Evolutionary conservation across 108 stramenopile genomes (phyloP), one percentile per base, ranked within the genome.

Genomic region (Schizochytrium sp.): DNA sequence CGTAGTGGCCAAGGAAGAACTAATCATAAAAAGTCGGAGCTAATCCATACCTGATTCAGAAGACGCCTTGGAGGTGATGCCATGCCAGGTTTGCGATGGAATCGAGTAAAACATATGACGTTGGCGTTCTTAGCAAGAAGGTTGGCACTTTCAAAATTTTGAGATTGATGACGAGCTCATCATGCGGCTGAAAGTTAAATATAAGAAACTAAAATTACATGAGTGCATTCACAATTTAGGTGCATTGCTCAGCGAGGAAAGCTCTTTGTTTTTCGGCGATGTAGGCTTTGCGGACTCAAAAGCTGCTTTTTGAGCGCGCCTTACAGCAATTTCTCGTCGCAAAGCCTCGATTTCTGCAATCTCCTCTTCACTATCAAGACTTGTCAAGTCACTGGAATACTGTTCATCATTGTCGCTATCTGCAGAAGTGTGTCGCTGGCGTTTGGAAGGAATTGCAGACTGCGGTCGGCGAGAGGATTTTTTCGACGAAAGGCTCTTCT

Each of bases 291-390:
- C 44, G 40, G 64, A n/a, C 59, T n/a, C 28, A n/a, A 1, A 2
- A 44, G 42, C 28, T 69, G 28, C 28, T 69, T 69, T 69, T 15
- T 69, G 12, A 15, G 64, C 64, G 10, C 64, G 64, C 2, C 64
- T 12, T 3, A 8, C 5, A 8, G 64, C 64, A 8, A 69, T 8
- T 15, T 69, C 64, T 44, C 44, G 10, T 8, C 64, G 64, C 64
- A 69, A 44, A 69, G 64, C 64, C 10, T 38, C 64, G 28, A 69
- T 69, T 15, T 69, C 64, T 38, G 64, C 64, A 38, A 69, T 44
- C 64, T 69, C 64, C 64, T 69, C 64, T 8, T 69, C 64, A 44
- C 64, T 69, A 7, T 69, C 64, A 44, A 69, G 64, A 44, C 64
- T 69, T 15, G 64, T 69, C 19, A 69, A 44, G 64, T 69, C 64